Conservation (phyloP, 768 basidiomycete species). For the Naematelia encephala region DNA sequence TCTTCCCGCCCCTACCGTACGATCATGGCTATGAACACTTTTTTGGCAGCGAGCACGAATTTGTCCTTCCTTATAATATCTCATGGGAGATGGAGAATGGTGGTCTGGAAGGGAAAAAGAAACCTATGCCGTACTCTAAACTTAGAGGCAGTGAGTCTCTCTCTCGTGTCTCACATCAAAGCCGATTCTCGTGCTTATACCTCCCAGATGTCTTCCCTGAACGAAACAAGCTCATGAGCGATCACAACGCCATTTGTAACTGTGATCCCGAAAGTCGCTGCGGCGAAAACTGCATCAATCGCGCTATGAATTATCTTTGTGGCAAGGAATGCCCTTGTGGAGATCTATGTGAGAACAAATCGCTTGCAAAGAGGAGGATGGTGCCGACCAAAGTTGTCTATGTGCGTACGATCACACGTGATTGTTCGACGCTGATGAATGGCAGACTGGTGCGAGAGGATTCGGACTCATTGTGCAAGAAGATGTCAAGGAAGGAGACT, state of each 20-base stretch:
- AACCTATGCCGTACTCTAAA: constrained; percentile 31
- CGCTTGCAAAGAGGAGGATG: constrained; percentile 37
- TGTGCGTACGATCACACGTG: constrained; percentile 44
- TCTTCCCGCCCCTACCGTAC: constrained; percentile 39
- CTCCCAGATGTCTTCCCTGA: constrained; percentile 38
- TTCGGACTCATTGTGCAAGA: constrained; percentile 49
- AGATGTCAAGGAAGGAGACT: constrained; percentile 47
- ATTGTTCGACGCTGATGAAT: background rate
- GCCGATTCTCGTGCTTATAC: background rate
- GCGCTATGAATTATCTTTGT: constrained; percentile 52
- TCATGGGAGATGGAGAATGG: constrained; percentile 37
- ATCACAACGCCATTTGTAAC: constrained; percentile 40
- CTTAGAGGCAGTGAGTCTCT: constrained; percentile 41
- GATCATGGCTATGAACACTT: constrained; percentile 35
- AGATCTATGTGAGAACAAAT: constrained; percentile 47
- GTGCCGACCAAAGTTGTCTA: constrained; percentile 43
- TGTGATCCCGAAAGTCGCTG: constrained; percentile 45
- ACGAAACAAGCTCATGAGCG: constrained; percentile 15
- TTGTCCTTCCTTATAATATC: constrained; percentile 45
- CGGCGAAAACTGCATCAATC: constrained; percentile 50
- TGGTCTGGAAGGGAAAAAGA: constrained; percentile 32
- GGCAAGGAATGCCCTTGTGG: constrained; percentile 50
- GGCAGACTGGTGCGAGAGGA: constrained; percentile 50
- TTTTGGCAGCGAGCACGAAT: constrained; percentile 35
- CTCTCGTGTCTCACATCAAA: background rate